Evolutionary conservation across 371 early-diverging fungal species (phyloP), one percentile per base, ranked within the genome.

Genomic region (Rhizopus delemar): DNA sequence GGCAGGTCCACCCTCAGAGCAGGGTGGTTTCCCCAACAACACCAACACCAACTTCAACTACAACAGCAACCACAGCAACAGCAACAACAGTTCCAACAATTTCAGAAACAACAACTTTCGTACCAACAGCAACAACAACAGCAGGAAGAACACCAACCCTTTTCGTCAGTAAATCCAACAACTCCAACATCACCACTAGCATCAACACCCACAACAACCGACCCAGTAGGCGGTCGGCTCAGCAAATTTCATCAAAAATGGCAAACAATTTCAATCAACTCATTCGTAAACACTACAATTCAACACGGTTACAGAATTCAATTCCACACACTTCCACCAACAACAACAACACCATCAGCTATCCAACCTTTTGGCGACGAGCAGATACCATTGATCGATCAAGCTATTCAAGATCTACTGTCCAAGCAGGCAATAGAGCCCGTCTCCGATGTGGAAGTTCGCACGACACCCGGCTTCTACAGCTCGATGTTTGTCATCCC

Each of bases 391-490:
- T n/a, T 31, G 4, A 15, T 54, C 7, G 45, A 58, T 45, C 41
- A 51, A 51, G 51, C 51, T 3, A 58, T 60, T 0, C 36, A 48
- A 12, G 46, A 48, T 11, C 33, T 53, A 0, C 32, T 61, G 5
- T 16, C 45, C 28, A 63, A 63, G 41, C 6, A 7, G 35, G 66
- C 61, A 5, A 63, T 70, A 15, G 59, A 66, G 52, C 0, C 13
- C 13, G 62, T 41, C 34, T 43, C 41, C 0, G 29, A 9, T 12
- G 8, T 16, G 0, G 4, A 39, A 16, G 50, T 8, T 3, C n/a
- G n/a, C n/a, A n/a, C n/a, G n/a, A n/a, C n/a, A n/a, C 51, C 60
- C 39, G 70, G 70, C 3, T 74, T 70, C 45, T 32, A 15, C 28
- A 56, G 57, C 31, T 29, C 36, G 11, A 43, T 74, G 13, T 68